Conservation (phyloP, 2,329 filamentous ascomycete species). For the Colletotrichum shisoi region DNA sequence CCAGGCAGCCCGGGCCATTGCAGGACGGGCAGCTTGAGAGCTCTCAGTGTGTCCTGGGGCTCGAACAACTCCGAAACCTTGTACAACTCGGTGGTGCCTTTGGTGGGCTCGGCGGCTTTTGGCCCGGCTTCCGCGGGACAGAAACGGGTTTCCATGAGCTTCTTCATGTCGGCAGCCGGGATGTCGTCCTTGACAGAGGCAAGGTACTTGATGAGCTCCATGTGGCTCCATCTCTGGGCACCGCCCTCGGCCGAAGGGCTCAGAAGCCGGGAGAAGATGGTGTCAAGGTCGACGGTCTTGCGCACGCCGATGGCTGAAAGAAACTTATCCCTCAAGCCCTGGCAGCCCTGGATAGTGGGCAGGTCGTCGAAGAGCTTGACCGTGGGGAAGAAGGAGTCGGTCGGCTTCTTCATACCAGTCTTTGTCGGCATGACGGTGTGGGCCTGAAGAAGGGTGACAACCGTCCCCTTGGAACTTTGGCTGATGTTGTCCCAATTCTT, state of each 20-base stretch:
- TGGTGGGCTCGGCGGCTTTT: conserved; percentile 61
- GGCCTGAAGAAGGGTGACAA: conserved; percentile 70
- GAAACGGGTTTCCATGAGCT: conserved; percentile 78
- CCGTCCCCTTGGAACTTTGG: conserved; percentile 68
- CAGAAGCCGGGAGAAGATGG: conserved; percentile 88
- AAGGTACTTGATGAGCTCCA: conserved; percentile 93
- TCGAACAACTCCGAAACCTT: conserved; percentile 82
- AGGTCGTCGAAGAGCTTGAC: conserved; percentile 96
- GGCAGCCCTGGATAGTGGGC: conserved; percentile 78
- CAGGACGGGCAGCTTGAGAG: conserved; percentile 76
- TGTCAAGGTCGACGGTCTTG: conserved; percentile 92
- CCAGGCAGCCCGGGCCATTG: conserved; percentile 78
- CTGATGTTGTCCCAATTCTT: conserved; percentile 89
- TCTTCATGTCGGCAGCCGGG: conserved; percentile 79
- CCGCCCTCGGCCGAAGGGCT: conserved; percentile 62
- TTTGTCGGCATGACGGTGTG: conserved; percentile 88
- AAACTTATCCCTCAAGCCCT: conserved; percentile 89
- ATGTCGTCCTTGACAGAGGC: conserved; percentile 91
- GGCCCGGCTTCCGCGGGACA: conserved; percentile 78
- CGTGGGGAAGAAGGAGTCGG: conserved; percentile 89
- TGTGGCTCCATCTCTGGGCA: conserved; percentile 84
- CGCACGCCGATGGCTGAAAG: conserved; percentile 83
- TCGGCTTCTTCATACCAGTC: conserved; percentile 83
- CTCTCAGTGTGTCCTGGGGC: conserved; percentile 73
- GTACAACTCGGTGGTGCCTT: conserved; percentile 65